Conservation (phyloP, 2,329 filamentous ascomycete genomes). For the Clonostachys byssicola region DNA sequence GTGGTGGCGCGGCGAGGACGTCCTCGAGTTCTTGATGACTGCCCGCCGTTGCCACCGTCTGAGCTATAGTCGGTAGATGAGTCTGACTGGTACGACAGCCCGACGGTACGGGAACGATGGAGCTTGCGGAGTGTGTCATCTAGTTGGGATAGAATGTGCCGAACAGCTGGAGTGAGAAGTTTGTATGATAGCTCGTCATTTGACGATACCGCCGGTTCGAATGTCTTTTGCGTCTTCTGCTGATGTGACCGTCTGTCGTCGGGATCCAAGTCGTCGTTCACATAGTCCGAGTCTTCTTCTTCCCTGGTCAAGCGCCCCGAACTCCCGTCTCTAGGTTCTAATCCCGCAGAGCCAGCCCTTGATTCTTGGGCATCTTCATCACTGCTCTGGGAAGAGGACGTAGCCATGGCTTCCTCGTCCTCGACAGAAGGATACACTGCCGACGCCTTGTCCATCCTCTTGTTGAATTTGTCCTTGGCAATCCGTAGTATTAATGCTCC, state of each 20-base stretch:
- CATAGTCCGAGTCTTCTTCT: background rate
- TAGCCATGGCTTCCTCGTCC: background rate
- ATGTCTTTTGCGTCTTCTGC: conserved; percentile 8
- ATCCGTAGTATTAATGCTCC: conserved; percentile 60
- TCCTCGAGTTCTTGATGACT: conserved; percentile 4
- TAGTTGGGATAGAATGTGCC: conserved; percentile 66
- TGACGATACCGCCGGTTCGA: conserved; percentile 53
- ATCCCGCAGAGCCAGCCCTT: background rate
- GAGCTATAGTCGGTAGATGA: conserved; percentile 31
- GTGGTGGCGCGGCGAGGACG: conserved; percentile 14
- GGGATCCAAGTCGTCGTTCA: background rate
- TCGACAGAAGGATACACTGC: conserved; percentile 6
- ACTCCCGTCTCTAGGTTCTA: background rate
- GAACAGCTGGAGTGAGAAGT: conserved; percentile 63
- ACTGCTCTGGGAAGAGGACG: background rate
- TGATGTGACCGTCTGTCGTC: background rate
- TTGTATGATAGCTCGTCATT: conserved; percentile 66
- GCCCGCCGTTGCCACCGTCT: conserved; percentile 9
- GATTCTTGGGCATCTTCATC: background rate
- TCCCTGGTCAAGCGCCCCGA: too few relatives aligned
- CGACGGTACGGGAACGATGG: conserved; percentile 59
- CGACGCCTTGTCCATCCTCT: conserved; percentile 8
- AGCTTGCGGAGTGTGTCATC: conserved; percentile 68
- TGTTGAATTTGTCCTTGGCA: conserved; percentile 62
- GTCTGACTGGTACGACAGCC: conserved; percentile 29